phyloP scores from a whole-genome alignment of 352 stramenopile genomes.

The Phytophthora cryptogea region DNA sequence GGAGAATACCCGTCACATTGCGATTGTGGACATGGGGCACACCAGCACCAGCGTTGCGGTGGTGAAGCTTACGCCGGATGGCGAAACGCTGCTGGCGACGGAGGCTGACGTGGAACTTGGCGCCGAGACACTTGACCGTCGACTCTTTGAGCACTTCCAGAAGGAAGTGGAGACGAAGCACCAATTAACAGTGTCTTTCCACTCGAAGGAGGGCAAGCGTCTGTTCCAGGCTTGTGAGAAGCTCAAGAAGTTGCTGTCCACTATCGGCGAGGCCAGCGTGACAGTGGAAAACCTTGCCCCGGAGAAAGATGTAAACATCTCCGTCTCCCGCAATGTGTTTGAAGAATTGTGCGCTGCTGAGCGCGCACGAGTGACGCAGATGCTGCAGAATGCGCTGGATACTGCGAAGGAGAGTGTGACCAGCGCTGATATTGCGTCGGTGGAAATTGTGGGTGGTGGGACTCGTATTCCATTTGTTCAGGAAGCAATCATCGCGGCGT shows the following conservation, averaged over 20 bases:
- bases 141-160: constrained; percentile 84
- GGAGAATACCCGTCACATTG: constrained; percentile 53
- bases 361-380: constrained; percentile 48
- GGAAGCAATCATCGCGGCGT: constrained; percentile 67
- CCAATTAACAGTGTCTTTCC: constrained; percentile 50
- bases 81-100: constrained; percentile 58
- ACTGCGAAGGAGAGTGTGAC: constrained; percentile 47
- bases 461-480: constrained; percentile 90
- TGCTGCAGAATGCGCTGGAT: constrained; percentile 58
- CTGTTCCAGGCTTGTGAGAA: constrained; percentile 88
- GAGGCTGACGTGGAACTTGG: constrained; percentile 66
- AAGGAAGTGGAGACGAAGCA: constrained; percentile 63
- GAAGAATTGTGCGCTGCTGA: constrained; percentile 64
- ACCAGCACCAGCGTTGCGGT: constrained; percentile 74
- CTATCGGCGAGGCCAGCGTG: constrained; percentile 77
- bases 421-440: constrained; percentile 53
- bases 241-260: constrained; percentile 91
- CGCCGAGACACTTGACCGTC: constrained; percentile 74
- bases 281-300: constrained; percentile 85
- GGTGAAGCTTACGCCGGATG: constrained; percentile 67
- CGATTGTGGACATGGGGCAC: constrained; percentile 90
- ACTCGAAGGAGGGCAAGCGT: constrained; percentile 83
- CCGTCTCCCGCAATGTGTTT: constrained; percentile 73
- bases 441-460: constrained; percentile 91
- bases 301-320: constrained; percentile 82